A percentile compares a stretch with the other conserved stretches of the same genome.
Conservation (phyloP, 2,329 filamentous ascomycete species). For the Sporothrix variecibatus region DNA sequence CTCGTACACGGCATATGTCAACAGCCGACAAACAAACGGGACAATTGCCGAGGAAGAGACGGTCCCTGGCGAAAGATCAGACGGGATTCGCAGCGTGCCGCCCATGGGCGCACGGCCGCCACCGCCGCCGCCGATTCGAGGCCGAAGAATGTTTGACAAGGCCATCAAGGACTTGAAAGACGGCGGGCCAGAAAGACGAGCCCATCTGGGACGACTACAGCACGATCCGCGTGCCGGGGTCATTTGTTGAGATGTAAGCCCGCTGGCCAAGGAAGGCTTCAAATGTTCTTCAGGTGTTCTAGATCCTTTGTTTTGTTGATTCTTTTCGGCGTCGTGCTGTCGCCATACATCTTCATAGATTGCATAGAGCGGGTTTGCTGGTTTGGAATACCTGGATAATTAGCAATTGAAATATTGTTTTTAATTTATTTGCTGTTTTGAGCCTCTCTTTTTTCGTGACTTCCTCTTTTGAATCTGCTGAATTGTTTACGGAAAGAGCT, state of each 20-base stretch:
- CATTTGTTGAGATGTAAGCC: slow-evolving; percentile 16
- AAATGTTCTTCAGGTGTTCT: not conserved
- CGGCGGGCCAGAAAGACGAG: not conserved
- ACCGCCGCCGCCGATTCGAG: not conserved
- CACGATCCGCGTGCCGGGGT: slow-evolving; percentile 24
- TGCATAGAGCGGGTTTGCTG: slow-evolving; percentile 8
- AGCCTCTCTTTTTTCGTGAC: not conserved
- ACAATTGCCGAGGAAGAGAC: not conserved
- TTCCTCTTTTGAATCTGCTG: not conserved
- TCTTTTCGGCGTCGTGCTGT: not conserved
- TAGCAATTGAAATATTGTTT: not conserved
- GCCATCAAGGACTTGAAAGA: slow-evolving; percentile 27
- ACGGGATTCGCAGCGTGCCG: not conserved
- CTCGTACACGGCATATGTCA: slow-evolving; percentile 16
- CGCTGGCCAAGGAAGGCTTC: not conserved
- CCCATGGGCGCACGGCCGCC: not conserved
- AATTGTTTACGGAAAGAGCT: not conserved
- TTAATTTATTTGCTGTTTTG: not conserved
- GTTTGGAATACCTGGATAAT: not conserved
- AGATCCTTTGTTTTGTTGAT: not conserved
- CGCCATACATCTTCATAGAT: not conserved
- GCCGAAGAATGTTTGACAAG: slow-evolving; percentile 29
- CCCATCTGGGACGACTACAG: slow-evolving; percentile 21
- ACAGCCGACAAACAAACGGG: not conserved
- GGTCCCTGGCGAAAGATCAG: not conserved